Evolutionary conservation across 768 basidiomycete genomes (phyloP), one percentile per base, ranked within the genome.

Genomic region (Lentinus tigrinus): DNA sequence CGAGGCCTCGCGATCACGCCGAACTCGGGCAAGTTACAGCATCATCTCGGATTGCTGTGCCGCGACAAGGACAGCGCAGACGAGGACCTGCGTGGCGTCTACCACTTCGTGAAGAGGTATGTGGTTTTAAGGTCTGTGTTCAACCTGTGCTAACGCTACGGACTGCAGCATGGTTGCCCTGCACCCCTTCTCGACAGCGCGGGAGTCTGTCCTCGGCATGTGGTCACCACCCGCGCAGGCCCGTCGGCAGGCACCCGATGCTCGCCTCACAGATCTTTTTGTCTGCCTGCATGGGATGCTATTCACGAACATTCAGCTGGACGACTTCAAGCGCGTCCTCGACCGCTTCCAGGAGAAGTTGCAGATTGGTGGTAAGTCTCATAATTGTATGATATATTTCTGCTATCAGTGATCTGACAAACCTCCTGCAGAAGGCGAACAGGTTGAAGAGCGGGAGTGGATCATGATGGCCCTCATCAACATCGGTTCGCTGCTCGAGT

Each of bases 261-360:
- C 90, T 5, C 77, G 75, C 2, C 81, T 80, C 0, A 73, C 88
- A 0, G 93, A 95, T 24, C 80, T 97, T 0, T 99, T 98, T 63
- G 84, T 98, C 31, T 83, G 93, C 11, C 77, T 99, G 0, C 97
- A 98, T 58, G 95, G 97, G 26, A 95, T 98, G 94, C 80, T 99
- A 1, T 98, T 98, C 75, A 98, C 97, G 14, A 88, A 91, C 62
- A 93, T 97, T 62, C 83, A 95, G 62, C 84, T 99, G 26, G 97
- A 99, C 70, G 91, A 95, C 69, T 98, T 98, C 69, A 74, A 82
- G 42, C 79, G 86, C 13, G 88, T 88, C 0, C 82, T 95, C 24
- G 89, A 88, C 1, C 88, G 93, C 19, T 91, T 95, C 69, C 80
- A 94, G 52, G 95, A 96, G 71, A 87, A 91, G 39, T 81, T 96